These are phyloP conservation scores for Penicillium psychrosexuale DNA, from an alignment of 2,329 filamentous ascomycete species.

Conservation along the genomic window DNA sequence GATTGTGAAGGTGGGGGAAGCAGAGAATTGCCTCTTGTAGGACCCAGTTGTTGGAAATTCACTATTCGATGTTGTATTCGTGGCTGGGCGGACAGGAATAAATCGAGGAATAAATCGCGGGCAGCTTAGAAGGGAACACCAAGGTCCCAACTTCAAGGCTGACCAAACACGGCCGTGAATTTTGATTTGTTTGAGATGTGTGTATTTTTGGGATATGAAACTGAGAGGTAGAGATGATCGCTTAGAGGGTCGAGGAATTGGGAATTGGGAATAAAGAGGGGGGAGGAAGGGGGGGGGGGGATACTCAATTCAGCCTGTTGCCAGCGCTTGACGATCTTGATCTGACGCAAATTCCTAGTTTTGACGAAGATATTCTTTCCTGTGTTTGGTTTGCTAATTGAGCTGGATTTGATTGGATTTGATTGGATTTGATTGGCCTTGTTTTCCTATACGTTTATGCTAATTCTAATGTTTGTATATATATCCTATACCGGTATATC, in stretches of 20 bases:
- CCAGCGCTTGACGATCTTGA: neutral
- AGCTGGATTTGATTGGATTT: too few relatives aligned
- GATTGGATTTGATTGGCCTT: neutral
- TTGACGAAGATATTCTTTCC: neutral
- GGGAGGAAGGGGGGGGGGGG: neutral
- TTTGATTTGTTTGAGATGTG: neutral
- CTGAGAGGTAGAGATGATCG: neutral
- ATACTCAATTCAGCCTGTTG: neutral
- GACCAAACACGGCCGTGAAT: constrained; percentile 18
- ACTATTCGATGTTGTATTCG: constrained; percentile 11
- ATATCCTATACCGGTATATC: neutral
- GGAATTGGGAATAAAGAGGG: neutral
- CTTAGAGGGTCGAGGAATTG: neutral
- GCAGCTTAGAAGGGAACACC: constrained; percentile 27
- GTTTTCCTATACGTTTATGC: neutral
- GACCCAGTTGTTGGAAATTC: neutral
- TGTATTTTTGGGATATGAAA: neutral
- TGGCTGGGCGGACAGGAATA: constrained; percentile 11
- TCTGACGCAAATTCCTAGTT: neutral
- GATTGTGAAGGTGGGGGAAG: neutral
- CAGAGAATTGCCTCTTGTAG: neutral
- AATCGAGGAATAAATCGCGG: constrained; percentile 21
- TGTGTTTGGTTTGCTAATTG: neutral
- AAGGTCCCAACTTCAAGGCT: constrained; percentile 28
- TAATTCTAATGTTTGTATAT: neutral